A percentile compares a stretch with the other conserved stretches of the same genome.
These are phyloP conservation scores for Ophiocytium majus DNA, from an alignment of 352 stramenopile species.

Conservation along the genomic window DNA sequence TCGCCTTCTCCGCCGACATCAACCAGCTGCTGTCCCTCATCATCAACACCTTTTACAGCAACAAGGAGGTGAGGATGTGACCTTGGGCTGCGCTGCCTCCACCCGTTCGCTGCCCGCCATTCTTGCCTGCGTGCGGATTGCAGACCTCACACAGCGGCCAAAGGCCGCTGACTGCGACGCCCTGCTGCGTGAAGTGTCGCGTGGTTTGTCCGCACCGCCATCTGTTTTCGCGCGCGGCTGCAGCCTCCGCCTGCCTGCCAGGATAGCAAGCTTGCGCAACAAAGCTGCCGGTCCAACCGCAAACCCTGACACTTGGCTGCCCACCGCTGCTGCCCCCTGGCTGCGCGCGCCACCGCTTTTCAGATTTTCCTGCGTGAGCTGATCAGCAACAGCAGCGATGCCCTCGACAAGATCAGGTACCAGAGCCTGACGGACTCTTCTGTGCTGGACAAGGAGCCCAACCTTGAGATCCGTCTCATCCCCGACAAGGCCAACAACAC, in stretches of 20 bases:
- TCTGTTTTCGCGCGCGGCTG: background rate
- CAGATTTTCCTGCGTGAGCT: constrained; percentile 76
- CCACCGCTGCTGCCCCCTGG: background rate
- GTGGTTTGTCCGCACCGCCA: background rate
- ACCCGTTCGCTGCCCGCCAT: background rate
- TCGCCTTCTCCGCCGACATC: constrained; percentile 99
- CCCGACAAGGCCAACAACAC: constrained; percentile 99
- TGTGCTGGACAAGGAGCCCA: constrained; percentile 92
- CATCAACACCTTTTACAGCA: constrained; percentile 98
- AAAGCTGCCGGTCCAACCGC: too few relatives aligned
- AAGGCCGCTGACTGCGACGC: background rate
- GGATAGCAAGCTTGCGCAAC: too few relatives aligned
- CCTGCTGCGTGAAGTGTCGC: background rate
- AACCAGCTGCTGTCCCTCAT: constrained; percentile 98
- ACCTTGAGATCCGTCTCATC: constrained; percentile 98
- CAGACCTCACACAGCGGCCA: background rate
- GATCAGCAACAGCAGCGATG: constrained; percentile 93
- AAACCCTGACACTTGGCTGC: background rate
- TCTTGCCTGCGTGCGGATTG: too few relatives aligned
- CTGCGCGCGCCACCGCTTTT: too few relatives aligned
- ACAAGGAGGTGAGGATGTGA: constrained; percentile 83
- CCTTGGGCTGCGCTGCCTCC: background rate
- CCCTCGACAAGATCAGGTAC: constrained; percentile 96
- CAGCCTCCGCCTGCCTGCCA: background rate
- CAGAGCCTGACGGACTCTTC: constrained; percentile 90